These are phyloP conservation scores for Hypericum perforatum DNA, from an alignment of 345 rosid genomes.

Conservation along the genomic window DNA sequence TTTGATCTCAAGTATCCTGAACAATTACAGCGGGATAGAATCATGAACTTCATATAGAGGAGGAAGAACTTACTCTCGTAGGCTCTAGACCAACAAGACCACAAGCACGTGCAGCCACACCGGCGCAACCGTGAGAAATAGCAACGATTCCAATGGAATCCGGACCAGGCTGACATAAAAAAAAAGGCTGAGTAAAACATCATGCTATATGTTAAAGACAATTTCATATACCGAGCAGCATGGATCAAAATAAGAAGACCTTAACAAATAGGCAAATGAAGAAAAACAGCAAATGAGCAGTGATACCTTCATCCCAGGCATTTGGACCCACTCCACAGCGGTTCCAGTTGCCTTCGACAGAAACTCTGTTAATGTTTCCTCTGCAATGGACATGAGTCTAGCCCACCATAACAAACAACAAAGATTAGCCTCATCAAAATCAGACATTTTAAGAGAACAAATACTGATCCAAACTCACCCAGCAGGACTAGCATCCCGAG, in stretches of 20 bases:
- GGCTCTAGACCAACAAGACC: constrained; percentile 99
- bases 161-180: constrained; percentile 90
- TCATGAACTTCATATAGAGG: neutral
- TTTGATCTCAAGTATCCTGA: neutral
- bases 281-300: neutral
- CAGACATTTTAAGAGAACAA: constrained; percentile 7
- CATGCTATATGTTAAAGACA: no score
- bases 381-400: constrained; percentile 99
- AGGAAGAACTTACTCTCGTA: constrained; percentile 65
- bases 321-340: constrained; percentile 99
- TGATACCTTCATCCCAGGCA: constrained; percentile 99
- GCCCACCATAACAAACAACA: neutral
- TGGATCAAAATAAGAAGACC: constrained; percentile 3
- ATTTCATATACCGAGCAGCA: neutral
- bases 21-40: neutral
- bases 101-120: constrained; percentile 99
- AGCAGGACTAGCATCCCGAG: constrained; percentile 99
- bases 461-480: constrained; percentile 68
- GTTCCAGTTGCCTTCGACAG: constrained; percentile 99
- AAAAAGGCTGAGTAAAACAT: neutral
- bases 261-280: no score
- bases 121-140: constrained; percentile 99
- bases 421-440: no score
- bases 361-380: constrained; percentile 99
- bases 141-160: constrained; percentile 99